A percentile compares a stretch with the other conserved stretches of the same genome.
phyloP scores from a whole-genome alignment of 2,329 filamentous ascomycete genomes.

The Xylaria sp. region DNA sequence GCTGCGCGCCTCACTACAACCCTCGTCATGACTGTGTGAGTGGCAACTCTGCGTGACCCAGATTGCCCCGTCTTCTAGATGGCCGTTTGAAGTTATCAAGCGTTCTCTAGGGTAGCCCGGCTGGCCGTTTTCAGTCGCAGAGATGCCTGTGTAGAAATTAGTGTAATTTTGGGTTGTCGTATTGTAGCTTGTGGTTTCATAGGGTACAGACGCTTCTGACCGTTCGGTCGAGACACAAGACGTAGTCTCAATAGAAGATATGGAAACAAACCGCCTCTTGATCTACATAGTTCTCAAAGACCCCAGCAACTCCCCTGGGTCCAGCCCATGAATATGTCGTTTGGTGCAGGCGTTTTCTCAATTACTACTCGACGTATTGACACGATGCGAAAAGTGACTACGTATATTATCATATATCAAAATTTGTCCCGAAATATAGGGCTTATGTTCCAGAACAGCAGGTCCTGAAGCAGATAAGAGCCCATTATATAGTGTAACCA shows the following conservation, averaged over 20 bases:
- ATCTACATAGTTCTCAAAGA: neutral
- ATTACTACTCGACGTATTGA: too few relatives aligned
- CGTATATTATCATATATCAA: neutral
- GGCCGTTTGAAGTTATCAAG: neutral
- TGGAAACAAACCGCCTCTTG: neutral
- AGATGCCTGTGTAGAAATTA: neutral
- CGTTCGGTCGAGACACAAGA: neutral
- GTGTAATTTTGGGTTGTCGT: neutral
- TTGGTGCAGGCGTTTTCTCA: too few relatives aligned
- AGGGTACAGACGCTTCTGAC: neutral
- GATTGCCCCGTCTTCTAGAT: neutral
- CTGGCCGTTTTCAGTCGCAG: neutral
- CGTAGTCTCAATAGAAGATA: neutral
- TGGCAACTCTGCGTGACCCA: neutral
- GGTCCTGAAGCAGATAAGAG: neutral
- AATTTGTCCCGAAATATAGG: neutral
- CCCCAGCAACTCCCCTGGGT: neutral
- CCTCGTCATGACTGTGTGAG: slow-evolving; percentile 12
- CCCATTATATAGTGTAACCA: neutral
- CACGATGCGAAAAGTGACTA: neutral
- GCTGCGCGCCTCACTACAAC: slow-evolving; percentile 24
- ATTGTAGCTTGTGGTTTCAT: neutral
- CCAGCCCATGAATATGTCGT: too few relatives aligned
- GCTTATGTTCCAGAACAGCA: neutral
- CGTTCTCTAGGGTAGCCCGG: neutral